phyloP scores from a whole-genome alignment of 1,139 yeast species.

The Candida buenavistaensis region DNA sequence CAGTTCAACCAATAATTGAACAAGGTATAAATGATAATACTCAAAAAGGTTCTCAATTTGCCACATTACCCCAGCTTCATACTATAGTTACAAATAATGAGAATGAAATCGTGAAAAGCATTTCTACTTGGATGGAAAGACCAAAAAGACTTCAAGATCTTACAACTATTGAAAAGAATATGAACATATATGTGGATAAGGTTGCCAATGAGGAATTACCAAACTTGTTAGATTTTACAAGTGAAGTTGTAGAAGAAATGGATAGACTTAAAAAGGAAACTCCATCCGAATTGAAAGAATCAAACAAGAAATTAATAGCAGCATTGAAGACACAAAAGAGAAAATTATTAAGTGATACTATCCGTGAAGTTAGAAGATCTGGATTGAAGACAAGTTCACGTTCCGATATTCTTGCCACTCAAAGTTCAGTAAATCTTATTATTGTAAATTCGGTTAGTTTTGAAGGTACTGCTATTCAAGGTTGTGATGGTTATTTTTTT shows the following conservation, averaged over 20 bases:
- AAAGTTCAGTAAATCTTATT: constrained; percentile 62
- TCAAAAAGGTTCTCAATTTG: constrained; percentile 11
- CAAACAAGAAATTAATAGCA: constrained; percentile 70
- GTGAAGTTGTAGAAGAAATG: constrained; percentile 55
- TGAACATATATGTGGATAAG: constrained; percentile 48
- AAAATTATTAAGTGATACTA: constrained; percentile 71
- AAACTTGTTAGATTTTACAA: constrained; percentile 52
- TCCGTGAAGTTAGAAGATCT: constrained; percentile 69
- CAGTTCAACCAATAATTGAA: constrained; percentile 60
- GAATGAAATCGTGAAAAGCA: constrained; percentile 18
- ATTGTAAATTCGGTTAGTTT: constrained; percentile 57
- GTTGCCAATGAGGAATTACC: constrained; percentile 37
- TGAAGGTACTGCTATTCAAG: constrained; percentile 33
- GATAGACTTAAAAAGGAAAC: constrained; percentile 71
- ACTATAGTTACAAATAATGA: constrained; percentile 17
- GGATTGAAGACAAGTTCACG: constrained; percentile 72
- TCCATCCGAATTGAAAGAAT: constrained; percentile 69
- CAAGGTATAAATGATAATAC: constrained; percentile 37
- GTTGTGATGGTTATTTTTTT: constrained; percentile 62
- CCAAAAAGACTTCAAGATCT: constrained; percentile 57
- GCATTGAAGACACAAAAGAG: constrained; percentile 78
- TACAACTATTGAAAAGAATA: constrained; percentile 51
- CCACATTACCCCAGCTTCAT: constrained; percentile 15
- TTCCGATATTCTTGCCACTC: constrained; percentile 61
- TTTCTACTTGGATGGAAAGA: constrained; percentile 53